Evolutionary conservation across 2,329 filamentous ascomycete genomes (phyloP).

Genomic region (Xylariaceae sp.): DNA sequence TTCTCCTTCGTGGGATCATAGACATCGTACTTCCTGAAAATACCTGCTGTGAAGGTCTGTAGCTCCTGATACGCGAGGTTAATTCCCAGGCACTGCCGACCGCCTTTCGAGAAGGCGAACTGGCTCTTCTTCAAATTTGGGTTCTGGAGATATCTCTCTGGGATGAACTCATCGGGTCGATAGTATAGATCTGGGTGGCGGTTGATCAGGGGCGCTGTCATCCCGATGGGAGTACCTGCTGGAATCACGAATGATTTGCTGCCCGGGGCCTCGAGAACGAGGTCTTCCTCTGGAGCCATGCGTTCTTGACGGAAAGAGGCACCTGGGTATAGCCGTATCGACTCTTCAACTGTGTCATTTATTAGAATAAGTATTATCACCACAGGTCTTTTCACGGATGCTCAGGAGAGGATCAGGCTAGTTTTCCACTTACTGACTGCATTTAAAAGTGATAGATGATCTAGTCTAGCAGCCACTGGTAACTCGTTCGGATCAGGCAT

Average conservation of each 20-base stretch:
- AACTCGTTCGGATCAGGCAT: constrained; percentile 17
- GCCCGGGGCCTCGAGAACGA: constrained; percentile 25
- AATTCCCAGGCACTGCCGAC: constrained; percentile 26
- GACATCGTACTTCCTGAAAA: constrained; percentile 22
- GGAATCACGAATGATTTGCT: constrained; percentile 19
- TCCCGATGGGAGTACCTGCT: constrained; percentile 17
- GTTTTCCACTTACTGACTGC: constrained; percentile 22
- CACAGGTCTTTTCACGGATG: background rate
- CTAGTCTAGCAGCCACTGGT: constrained; percentile 23
- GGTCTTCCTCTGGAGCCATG: constrained; percentile 27
- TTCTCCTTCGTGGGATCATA: constrained; percentile 18
- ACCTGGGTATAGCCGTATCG: constrained; percentile 36
- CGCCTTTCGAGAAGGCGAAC: constrained; percentile 22
- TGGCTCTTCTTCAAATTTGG: constrained; percentile 18
- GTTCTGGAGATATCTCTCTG: constrained; percentile 26
- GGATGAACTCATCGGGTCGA: constrained; percentile 19
- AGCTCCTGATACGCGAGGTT: constrained; percentile 26
- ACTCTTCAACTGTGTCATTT: constrained; percentile 30
- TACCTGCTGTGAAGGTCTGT: constrained; percentile 21
- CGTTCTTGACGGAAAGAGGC: constrained; percentile 30
- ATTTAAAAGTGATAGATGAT: constrained; percentile 30
- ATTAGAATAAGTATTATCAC: background rate
- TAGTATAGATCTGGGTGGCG: constrained; percentile 21
- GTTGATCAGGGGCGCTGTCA: constrained; percentile 22
- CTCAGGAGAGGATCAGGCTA: background rate